These are phyloP conservation scores for Pyrenopolyporus hunteri DNA, from an alignment of 495 filamentous ascomycete species.

Conservation along the genomic window DNA sequence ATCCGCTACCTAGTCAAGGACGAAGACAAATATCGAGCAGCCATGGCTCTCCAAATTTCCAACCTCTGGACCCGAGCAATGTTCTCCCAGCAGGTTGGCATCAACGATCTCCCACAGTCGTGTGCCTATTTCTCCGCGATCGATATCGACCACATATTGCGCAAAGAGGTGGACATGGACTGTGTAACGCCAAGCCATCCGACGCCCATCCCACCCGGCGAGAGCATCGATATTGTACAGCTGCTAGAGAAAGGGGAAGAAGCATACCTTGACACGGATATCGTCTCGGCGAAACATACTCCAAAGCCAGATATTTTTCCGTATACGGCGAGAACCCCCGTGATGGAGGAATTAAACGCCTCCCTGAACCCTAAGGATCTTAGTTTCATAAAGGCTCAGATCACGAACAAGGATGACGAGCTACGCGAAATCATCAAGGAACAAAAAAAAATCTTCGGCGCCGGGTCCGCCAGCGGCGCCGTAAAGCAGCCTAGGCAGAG, in stretches of 20 bases:
- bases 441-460: slow-evolving; percentile 39
- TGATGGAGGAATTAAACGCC: slow-evolving; percentile 73
- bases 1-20: slow-evolving; percentile 91
- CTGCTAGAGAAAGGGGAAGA: slow-evolving; percentile 71
- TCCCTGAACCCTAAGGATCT: slow-evolving; percentile 44
- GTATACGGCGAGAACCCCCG: slow-evolving; percentile 74
- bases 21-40: slow-evolving; percentile 83
- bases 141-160: slow-evolving; percentile 89
- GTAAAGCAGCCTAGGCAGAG: slow-evolving; percentile 25
- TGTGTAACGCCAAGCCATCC: slow-evolving; percentile 90
- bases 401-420: slow-evolving; percentile 75
- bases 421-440: slow-evolving; percentile 74
- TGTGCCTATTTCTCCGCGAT: slow-evolving; percentile 96
- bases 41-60: slow-evolving; percentile 90
- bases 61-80: slow-evolving; percentile 97
- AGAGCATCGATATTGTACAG: slow-evolving; percentile 77
- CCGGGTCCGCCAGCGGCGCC: background rate
- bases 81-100: slow-evolving; percentile 96
- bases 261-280: slow-evolving; percentile 68
- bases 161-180: slow-evolving; percentile 98
- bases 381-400: slow-evolving; percentile 81
- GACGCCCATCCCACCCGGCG: slow-evolving; percentile 78
- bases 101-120: slow-evolving; percentile 89
- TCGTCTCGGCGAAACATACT: slow-evolving; percentile 54
- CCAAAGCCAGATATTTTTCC: slow-evolving; percentile 62